Percentiles rank a stretch among this genome's conserved stretches.
Conservation (phyloP, 345 rosid species). For the Hypericum perforatum region DNA sequence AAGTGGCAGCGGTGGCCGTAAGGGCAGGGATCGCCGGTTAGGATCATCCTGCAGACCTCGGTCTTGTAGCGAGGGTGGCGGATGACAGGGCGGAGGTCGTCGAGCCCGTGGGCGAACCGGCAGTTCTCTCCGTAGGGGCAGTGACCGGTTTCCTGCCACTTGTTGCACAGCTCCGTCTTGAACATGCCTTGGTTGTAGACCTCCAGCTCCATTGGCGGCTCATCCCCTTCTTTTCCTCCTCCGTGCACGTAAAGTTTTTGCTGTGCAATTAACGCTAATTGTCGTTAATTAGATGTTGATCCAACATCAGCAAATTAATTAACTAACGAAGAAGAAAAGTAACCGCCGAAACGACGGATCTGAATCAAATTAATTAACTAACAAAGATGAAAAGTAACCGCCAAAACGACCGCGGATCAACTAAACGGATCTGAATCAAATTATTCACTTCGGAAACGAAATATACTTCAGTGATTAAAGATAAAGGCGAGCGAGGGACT, state of each 20-base stretch:
- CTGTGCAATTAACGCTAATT: slow-evolving; percentile 12
- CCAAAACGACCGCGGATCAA: no score
- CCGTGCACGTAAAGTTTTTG: slow-evolving; percentile 27
- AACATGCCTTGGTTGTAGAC: slow-evolving; percentile 73
- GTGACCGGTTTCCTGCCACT: slow-evolving; percentile 91
- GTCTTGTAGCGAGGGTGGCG: slow-evolving; percentile 92
- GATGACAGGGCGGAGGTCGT: slow-evolving; percentile 78
- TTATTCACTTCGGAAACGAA: no score
- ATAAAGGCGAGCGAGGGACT: no score
- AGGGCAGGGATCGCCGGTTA: slow-evolving; percentile 59
- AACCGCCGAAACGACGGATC: no score
- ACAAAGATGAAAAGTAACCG: no score
- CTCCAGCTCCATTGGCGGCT: slow-evolving; percentile 48
- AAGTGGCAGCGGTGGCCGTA: slow-evolving; percentile 95
- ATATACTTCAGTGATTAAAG: no score
- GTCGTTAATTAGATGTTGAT: background rate
- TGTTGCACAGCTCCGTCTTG: slow-evolving; percentile 93
- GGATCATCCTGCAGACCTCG: slow-evolving; percentile 69
- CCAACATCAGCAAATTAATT: no score
- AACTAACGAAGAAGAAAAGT: no score
- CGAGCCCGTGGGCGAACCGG: slow-evolving; percentile 83
- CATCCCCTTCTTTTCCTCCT: slow-evolving; percentile 32
- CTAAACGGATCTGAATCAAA: no score
- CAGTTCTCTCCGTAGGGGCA: slow-evolving; percentile 69
- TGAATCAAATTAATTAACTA: no score